phyloP scores from a whole-genome alignment of 805 yeast species.

The Candida chilensis region DNA sequence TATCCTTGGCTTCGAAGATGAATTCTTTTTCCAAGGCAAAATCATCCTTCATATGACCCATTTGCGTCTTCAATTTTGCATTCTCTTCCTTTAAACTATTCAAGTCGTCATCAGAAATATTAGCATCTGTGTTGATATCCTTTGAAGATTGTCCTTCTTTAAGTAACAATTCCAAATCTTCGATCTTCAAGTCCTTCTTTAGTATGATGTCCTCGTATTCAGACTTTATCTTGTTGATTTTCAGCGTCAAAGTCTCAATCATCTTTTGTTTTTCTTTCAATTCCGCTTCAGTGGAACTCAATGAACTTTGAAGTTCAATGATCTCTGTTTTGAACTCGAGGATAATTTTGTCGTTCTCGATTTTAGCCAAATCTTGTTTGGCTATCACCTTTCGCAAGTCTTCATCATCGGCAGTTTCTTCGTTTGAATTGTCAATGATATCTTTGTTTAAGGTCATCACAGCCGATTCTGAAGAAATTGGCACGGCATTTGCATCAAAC shows the following conservation, averaged over 20 bases:
- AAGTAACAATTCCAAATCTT: too few relatives aligned
- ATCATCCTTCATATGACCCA: too few relatives aligned
- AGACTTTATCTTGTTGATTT: conserved; percentile 1
- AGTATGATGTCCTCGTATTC: not conserved
- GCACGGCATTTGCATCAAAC: not conserved
- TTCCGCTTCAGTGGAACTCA: conserved; percentile 3
- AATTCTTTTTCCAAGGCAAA: too few relatives aligned
- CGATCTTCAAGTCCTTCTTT: conserved; percentile 11
- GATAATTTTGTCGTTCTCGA: conserved; percentile 3
- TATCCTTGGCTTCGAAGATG: too few relatives aligned
- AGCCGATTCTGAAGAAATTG: not conserved
- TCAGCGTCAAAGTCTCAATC: not conserved
- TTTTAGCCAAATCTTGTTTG: not conserved
- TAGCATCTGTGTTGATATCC: too few relatives aligned
- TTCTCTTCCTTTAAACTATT: too few relatives aligned
- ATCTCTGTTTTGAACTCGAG: conserved; percentile 3
- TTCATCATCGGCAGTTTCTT: not conserved
- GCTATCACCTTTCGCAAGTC: not conserved
- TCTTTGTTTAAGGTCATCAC: too few relatives aligned
- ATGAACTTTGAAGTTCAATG: conserved; percentile 2
- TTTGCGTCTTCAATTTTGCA: too few relatives aligned
- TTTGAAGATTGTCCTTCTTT: too few relatives aligned
- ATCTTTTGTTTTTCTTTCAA: conserved; percentile 13
- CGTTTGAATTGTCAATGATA: not conserved
- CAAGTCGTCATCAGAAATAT: too few relatives aligned